These are phyloP conservation scores for Apiosordaria backusii DNA, from an alignment of 495 filamentous ascomycete species.

Conservation along the genomic window DNA sequence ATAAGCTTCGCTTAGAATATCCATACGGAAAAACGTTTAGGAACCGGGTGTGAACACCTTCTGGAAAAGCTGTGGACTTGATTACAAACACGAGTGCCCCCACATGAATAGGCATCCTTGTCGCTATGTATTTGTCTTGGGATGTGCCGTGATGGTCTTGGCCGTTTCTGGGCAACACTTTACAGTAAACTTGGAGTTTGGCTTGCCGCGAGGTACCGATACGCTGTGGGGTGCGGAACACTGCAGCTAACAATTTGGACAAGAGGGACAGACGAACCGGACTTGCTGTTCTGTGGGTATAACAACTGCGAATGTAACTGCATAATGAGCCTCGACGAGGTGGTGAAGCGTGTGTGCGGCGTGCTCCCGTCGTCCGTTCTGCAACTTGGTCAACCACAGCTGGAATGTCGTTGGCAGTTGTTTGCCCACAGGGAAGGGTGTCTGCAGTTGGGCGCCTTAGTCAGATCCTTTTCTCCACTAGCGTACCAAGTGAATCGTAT, in stretches of 20 bases:
- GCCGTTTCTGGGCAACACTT: conserved; percentile 7
- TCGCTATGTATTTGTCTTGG: conserved; percentile 5
- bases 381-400: neutral
- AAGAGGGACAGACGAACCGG: no score
- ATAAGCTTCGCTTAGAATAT: neutral
- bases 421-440: neutral
- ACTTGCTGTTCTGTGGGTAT: neutral
- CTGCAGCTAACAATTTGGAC: neutral
- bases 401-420: neutral
- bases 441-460: conserved; percentile 9
- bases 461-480: conserved; percentile 22
- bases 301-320: neutral
- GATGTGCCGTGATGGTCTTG: conserved; percentile 10
- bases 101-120: conserved; percentile 1
- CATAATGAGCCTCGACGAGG: neutral
- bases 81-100: neutral
- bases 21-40: neutral
- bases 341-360: neutral
- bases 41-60: neutral
- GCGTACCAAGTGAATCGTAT: conserved; percentile 19
- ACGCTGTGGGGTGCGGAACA: conserved; percentile 4
- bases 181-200: conserved; percentile 15
- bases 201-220: conserved; percentile 15
- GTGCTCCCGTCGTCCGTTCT: neutral
- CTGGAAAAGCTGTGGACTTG: neutral